Base-by-base conservation (phyloP, 805 yeast genomes). In the Kodamaea kakaduensis region DNA sequence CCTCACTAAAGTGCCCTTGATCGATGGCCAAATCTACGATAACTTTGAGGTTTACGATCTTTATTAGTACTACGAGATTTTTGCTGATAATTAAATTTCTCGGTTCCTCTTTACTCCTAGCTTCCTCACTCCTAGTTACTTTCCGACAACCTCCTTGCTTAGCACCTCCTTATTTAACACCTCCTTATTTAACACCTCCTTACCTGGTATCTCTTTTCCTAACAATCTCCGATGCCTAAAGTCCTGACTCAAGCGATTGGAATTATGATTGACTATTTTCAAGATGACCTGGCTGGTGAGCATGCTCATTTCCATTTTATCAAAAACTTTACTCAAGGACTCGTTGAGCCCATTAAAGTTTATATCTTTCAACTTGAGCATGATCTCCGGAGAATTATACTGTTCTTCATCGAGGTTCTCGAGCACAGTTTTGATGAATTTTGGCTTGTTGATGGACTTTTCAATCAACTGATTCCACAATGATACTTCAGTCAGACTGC, bases 391-490 rank as follows among this genome's bases (percentile, higher is more conserved):
- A 12, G 34, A 36, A 12, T 30, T 25, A 20, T 25, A 36, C 16
- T 31, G 34, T n/a, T 36, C 31, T 21, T 36, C 39, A 44, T 83
- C 85, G 1, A 84, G 78, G 36, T 75, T 67, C 39, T 82, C 81
- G 37, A 93, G 69, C 31, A 90, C 63, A 5, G 84, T 83, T 41
- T 77, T 75, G 27, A 90, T 81, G 51, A 86, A 88, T n/a, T 67
- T 67, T 0, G 96, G 93, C 44, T 78, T 78, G 25, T 71, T 68
- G 62, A 80, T 70, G 14, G 95, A 79, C 53, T 79, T 77, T 14
- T 76, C 78, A 8, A 90, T 60, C 42, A 90, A 66, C 30, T 78
- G 77, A 26, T 78, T 78, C 95, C 96, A 88, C 8, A 87, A 61
- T n/a, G 85, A 94, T 15, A 66, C 57, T 47, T 87, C 94, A 31